Evolutionary conservation across 306 rosid genomes (phyloP), one percentile per base, ranked within the genome.

Genomic region (Acacia crassicarpa): DNA sequence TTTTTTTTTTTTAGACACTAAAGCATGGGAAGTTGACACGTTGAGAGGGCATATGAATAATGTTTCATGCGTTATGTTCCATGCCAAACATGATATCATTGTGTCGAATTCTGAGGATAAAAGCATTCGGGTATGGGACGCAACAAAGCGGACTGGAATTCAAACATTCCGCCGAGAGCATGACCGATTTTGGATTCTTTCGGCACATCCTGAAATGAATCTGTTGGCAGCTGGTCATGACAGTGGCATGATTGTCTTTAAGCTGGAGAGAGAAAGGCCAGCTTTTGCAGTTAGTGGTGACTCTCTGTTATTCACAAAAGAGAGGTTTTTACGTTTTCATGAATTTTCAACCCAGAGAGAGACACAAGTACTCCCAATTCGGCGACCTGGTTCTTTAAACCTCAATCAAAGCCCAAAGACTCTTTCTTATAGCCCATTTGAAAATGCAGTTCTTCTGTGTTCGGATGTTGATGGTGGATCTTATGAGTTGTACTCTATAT

Each of bases 91-190:
- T 86, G 98, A 94, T 82, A 90, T 94, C 74, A 92, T 94, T 77
- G 92, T 94, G 72, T 94, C 98, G 45, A 94, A 94, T 87, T 94
- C 98, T 25, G 98, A 94, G 88, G 98, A 94, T 84, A 94, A 91
- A 86, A 94, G 98, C 77, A 94, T 92, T 41, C 94, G 97, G 56
- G 97, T 94, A 66, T 94, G 98, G 98, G 98, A 94, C 86, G 98
- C 89, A 22, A 94, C 97, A 63, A 94, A 92, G 88, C 85, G 98
- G 75, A 89, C 97, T 48, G 97, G 98, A 77, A 83, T 94, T 45
- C 98, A 94, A 87, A 94, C 98, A 30, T 94, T 94, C 80, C 94
- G 98, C 67, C 84, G 97, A 32, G 97, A 94, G 80, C 98, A 94
- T 66, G 98, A 94, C 79, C 92, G 97, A 38, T 94, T 94, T 79